Base-by-base conservation (phyloP, 352 stramenopile genomes). In the Phytophthora sojae region DNA sequence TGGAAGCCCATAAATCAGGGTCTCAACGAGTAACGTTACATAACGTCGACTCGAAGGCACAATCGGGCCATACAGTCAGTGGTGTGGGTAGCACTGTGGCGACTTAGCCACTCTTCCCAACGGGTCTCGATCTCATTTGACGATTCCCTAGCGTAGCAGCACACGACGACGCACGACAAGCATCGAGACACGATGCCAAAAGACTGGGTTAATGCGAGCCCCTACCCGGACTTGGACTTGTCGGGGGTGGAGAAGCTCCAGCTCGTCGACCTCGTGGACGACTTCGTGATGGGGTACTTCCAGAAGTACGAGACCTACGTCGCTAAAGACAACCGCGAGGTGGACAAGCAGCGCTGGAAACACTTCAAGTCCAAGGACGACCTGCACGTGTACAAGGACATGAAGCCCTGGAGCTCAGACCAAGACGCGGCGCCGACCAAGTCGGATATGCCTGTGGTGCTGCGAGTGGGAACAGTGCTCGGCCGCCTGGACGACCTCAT, bases 231-330 rank as follows among this genome's bases (percentile, higher is more conserved):
- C 23, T 9, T 82, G 7, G 39, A 73, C n/a, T 58, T 82, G 21
- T 73, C 72, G 5, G 59, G 56, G 17, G 39, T 67, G 0, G 57
- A 80, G 30, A 62, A 64, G 1, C 58, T 73, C 4, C 61, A 80
- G 45, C 63, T 82, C 11, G 61, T 76, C 21, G 53, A 80, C 2
- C 63, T 82, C 25, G 76, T 78, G 3, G 64, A 74, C 17, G 65
- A 49, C 21, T 78, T 67, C 53, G 67, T 82, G 19, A 57, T 80
- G 47, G 66, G 58, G 9, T 69, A 80, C 55, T 74, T 80, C 30
- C 61, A 69, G 26, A 81, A 83, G 17, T 90, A 85, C 55, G 73
- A 85, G 60, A 19, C 61, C 8, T 87, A 76, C 47, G 71, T 74
- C 23, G 52, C 73, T 2, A 47, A 53, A 1, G 70, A 79, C 3